Conservation (phyloP, 345 rosid genomes). For the Triadica sebifera region DNA sequence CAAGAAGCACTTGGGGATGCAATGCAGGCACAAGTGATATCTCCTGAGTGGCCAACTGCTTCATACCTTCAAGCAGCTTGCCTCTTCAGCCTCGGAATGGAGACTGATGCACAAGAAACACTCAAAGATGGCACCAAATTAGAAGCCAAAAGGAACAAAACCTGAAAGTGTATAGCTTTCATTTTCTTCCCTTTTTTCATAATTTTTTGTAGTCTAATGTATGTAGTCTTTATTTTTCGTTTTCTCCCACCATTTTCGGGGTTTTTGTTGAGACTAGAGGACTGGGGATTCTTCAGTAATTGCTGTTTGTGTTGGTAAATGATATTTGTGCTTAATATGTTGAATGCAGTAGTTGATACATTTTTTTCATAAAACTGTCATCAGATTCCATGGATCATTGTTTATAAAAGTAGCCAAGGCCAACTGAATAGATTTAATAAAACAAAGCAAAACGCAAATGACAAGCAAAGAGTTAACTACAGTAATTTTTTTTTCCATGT, state of each 20-base stretch:
- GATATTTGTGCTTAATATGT: not conserved
- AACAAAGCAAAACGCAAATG: no score
- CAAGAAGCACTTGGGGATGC: slow-evolving; percentile 88
- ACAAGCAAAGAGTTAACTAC: not conserved
- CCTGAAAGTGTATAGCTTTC: slow-evolving; percentile 46
- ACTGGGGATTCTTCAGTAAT: slow-evolving; percentile 12
- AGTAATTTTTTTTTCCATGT: not conserved
- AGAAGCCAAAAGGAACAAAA: slow-evolving; percentile 61
- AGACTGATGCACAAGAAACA: slow-evolving; percentile 72
- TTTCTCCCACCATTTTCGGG: not conserved
- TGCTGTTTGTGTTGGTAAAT: slow-evolving; percentile 7
- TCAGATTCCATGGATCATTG: not conserved
- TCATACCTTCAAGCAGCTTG: slow-evolving; percentile 84
- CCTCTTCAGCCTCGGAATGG: slow-evolving; percentile 82
- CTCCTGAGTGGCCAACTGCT: slow-evolving; percentile 84
- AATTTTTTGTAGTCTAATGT: slow-evolving; percentile 16
- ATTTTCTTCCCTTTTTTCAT: not conserved
- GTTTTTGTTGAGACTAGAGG: not conserved
- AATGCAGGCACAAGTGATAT: slow-evolving; percentile 74
- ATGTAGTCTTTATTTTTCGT: not conserved
- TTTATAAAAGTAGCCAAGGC: not conserved
- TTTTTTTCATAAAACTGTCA: not conserved
- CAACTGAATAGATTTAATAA: not conserved
- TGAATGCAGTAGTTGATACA: not conserved
- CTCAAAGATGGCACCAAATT: slow-evolving; percentile 81